A percentile compares a stretch with the other conserved stretches of the same genome.
phyloP scores from a whole-genome alignment of 176 grass and related monocot genomes.

The Carex pumila region DNA sequence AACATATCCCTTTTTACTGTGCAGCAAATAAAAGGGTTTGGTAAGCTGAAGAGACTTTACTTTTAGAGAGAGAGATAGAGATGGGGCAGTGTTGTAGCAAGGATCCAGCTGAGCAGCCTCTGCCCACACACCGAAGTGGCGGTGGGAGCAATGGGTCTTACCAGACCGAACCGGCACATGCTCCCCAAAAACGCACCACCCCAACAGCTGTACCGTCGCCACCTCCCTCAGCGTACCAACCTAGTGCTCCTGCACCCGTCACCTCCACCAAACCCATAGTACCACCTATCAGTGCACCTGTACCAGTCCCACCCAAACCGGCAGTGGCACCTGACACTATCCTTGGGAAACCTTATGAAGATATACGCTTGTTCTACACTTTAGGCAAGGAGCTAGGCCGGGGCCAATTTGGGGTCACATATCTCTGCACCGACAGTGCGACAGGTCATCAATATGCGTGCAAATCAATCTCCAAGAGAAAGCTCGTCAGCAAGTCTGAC shows the following conservation, averaged over 20 bases:
- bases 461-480: conserved; percentile 97
- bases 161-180: conserved; percentile 26
- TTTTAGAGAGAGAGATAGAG: conserved; percentile 24
- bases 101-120: conserved; percentile 33
- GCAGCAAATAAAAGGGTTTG: background rate
- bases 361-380: conserved; percentile 57
- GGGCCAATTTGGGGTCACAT: conserved; percentile 93
- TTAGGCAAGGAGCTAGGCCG: conserved; percentile 93
- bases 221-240: conserved; percentile 25
- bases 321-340: conserved; percentile 44
- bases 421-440: conserved; percentile 82
- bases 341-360: conserved; percentile 63
- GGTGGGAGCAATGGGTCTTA: conserved; percentile 50
- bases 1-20: conserved; percentile 24
- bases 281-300: conserved; percentile 33
- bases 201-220: conserved; percentile 40
- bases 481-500: conserved; percentile 75
- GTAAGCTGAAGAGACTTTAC: background rate
- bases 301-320: conserved; percentile 24
- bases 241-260: background rate
- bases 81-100: conserved; percentile 72
- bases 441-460: conserved; percentile 71
- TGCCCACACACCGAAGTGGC: conserved; percentile 22
- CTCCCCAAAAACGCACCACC: conserved; percentile 12
- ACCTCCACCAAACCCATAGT: conserved; percentile 8